phyloP scores from a whole-genome alignment of 179 eudicot species.

The Corrigiola litoralis region DNA sequence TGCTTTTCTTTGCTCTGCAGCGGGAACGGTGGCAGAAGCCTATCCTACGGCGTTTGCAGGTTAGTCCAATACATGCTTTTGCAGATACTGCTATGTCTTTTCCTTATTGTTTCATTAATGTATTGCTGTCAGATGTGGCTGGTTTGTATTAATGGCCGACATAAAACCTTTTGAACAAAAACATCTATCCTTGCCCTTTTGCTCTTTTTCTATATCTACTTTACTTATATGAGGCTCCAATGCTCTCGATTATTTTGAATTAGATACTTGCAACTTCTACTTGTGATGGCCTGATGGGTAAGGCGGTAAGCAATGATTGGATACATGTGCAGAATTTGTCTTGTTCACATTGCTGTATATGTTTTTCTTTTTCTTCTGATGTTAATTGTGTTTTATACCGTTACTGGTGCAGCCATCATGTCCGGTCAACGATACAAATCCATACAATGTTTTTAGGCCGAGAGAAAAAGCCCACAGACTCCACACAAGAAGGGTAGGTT shows the following conservation, averaged over 20 bases:
- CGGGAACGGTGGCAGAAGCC: conserved; percentile 69
- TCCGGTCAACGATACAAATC: conserved; percentile 95
- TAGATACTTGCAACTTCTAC: too few species aligned
- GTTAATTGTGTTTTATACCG: not conserved
- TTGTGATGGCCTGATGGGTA: too few species aligned
- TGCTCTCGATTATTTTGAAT: not conserved
- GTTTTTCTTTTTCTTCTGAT: not conserved
- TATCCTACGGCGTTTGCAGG: conserved; percentile 70
- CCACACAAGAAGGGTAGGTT: conserved; percentile 88
- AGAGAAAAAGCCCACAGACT: conserved; percentile 96
- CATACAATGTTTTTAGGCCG: conserved; percentile 95
- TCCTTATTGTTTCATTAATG: not conserved
- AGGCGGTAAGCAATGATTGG: not conserved
- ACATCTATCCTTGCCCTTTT: too few species aligned
- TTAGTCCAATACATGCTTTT: conserved; percentile 20
- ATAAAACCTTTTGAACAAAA: too few species aligned
- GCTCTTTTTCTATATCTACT: too few species aligned
- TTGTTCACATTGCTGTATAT: not conserved
- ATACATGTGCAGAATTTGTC: not conserved
- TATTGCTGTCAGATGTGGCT: not conserved
- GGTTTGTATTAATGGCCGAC: too few species aligned
- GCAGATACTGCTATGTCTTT: not conserved
- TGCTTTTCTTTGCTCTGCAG: conserved; percentile 29
- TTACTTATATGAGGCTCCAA: too few species aligned
- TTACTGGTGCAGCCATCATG: conserved; percentile 78